Conservation (phyloP, 139 green algal genomes). For the Astrephomene gubernaculifera region DNA sequence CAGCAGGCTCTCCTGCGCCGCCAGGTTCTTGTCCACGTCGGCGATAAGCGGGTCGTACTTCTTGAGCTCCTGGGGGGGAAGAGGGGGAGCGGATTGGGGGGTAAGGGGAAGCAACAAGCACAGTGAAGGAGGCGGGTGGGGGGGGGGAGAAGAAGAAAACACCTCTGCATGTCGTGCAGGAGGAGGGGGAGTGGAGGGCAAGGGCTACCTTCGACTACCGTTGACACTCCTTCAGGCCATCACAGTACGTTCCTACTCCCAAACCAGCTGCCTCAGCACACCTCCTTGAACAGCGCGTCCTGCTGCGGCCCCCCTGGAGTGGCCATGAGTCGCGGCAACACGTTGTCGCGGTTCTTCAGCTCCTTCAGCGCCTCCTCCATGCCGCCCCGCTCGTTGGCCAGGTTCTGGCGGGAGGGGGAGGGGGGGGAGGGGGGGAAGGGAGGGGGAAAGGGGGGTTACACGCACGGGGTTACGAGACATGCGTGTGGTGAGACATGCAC, state of each 20-base stretch:
- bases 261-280: not conserved
- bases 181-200: too few relatives aligned
- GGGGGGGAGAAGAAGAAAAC: too few relatives aligned
- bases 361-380: conserved; percentile 92
- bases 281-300: conserved; percentile 55
- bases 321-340: conserved; percentile 90
- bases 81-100: not conserved
- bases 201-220: too few relatives aligned
- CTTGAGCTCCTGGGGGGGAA: conserved; percentile 83
- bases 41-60: conserved; percentile 88
- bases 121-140: too few relatives aligned
- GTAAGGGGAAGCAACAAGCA: too few relatives aligned
- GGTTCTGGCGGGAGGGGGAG: not conserved
- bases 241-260: not conserved
- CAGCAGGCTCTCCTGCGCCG: conserved; percentile 72
- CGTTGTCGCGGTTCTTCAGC: conserved; percentile 90
- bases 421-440: not conserved
- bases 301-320: conserved; percentile 42
- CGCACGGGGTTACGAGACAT: not conserved
- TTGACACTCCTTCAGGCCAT: too few relatives aligned
- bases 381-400: conserved; percentile 61
- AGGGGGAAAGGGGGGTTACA: not conserved
- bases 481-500: too few relatives aligned
- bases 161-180: too few relatives aligned
- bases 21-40: conserved; percentile 74